Evolutionary conservation across 148 eudicot genomes (phyloP), one percentile per base, ranked within the genome.

Genomic region (Talinum fruticosum): DNA sequence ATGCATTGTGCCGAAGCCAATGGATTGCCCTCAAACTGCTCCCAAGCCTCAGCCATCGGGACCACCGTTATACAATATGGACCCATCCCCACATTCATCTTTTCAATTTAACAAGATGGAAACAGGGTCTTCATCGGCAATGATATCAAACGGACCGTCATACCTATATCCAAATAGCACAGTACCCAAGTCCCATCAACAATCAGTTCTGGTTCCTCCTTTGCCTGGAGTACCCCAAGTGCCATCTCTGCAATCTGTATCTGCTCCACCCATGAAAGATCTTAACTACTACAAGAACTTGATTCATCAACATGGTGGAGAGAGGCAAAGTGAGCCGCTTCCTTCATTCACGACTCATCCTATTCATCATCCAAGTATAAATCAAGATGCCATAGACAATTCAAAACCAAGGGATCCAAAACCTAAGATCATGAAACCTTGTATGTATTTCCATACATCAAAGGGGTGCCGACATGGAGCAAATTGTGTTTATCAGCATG

Each of bases 271-370:
- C 12, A 54, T 79, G 0, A 87, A 82, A 81, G 93, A 89, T 71
- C 80, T 87, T 7, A 90, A 82, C 80, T 92, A 92, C 59, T 90
- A 86, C 71, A 90, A 87, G 87, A 88, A 86, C 77, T 84, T 90
- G 77, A 87, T 90, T 80, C 97, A 92, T 79, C 97, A 90, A 82
- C 94, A 92, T 16, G 97, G 94, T 41, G 92, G 83, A 38, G 92
- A 87, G 28, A 90, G 82, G 49, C 82, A 72, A 61, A 15, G 32
- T 2, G 94, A 89, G 62, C 79, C 67, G 19, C 34, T 57, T 45
- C 82, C 83, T 54, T 85, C 83, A 34, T 86, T 75, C 44, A 57
- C 64, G 41, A 75, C 65, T 57, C 83, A 65, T 24, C 77, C 75
- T 73, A 84, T 73, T 76, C 87, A 85, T 29, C 88, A 77, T 21